phyloP scores from a whole-genome alignment of 768 basidiomycete genomes.

The Phylloporus arenicola region DNA sequence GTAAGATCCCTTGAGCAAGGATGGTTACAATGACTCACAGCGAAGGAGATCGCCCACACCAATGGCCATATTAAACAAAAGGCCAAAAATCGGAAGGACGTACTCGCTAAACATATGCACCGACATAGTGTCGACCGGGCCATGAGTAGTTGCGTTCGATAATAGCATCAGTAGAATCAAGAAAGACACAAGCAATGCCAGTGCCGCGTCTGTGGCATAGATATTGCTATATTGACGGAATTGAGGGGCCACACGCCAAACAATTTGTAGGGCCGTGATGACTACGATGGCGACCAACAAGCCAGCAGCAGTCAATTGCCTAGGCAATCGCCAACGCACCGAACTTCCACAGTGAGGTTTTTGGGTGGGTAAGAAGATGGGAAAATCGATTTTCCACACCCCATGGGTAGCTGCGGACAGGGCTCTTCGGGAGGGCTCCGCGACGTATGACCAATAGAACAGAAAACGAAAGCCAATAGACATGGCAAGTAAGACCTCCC shows the following conservation, averaged over 20 bases:
- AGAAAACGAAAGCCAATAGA: conserved; percentile 56
- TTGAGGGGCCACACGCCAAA: conserved; percentile 50
- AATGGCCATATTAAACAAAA: conserved; percentile 48
- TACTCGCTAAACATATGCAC: conserved; percentile 45
- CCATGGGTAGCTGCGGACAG: conserved; percentile 25
- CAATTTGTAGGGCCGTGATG: conserved; percentile 53
- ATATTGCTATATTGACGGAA: conserved; percentile 39
- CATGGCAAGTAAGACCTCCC: conserved; percentile 56
- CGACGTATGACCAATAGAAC: conserved; percentile 65
- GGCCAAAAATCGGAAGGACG: conserved; percentile 44
- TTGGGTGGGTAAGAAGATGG: conserved; percentile 12
- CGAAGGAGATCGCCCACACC: conserved; percentile 50
- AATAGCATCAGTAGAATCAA: conserved; percentile 60
- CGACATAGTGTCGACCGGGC: conserved; percentile 34
- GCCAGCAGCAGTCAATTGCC: conserved; percentile 47
- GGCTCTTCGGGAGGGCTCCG: conserved; percentile 43
- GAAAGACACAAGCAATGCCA: conserved; percentile 54
- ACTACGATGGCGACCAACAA: conserved; percentile 42
- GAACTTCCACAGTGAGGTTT: conserved; percentile 55
- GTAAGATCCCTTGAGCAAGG: conserved; percentile 8
- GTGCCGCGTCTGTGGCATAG: conserved; percentile 52
- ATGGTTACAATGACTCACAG: conserved; percentile 42
- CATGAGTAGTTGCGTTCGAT: conserved; percentile 45
- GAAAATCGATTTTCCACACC: conserved; percentile 10
- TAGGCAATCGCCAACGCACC: conserved; percentile 57